phyloP scores from a whole-genome alignment of 2,329 filamentous ascomycete genomes.

The Aureobasidium sp. region DNA sequence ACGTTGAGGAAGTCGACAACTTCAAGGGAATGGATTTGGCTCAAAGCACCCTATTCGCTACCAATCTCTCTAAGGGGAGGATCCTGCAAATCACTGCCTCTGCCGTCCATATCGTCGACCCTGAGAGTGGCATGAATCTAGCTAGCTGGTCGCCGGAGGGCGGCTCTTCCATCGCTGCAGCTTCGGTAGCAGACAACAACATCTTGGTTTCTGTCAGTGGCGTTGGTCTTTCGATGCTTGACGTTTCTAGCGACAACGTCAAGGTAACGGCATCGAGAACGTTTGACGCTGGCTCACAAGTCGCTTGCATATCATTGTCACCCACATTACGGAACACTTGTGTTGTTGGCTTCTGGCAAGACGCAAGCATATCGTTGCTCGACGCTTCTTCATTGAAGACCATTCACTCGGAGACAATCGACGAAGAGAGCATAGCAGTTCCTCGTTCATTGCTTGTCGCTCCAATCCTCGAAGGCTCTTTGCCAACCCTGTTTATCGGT shows the following conservation, averaged over 20 bases:
- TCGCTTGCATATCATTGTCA: constrained; percentile 76
- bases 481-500: constrained; percentile 74
- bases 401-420: constrained; percentile 52
- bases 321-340: constrained; percentile 55
- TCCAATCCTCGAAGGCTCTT: constrained; percentile 58
- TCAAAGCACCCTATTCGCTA: constrained; percentile 62
- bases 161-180: constrained; percentile 60
- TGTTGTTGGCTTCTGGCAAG: constrained; percentile 80
- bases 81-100: constrained; percentile 69
- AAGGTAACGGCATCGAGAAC: constrained; percentile 50
- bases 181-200: constrained; percentile 62
- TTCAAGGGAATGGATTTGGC: constrained; percentile 64
- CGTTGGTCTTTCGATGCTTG: constrained; percentile 60
- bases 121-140: constrained; percentile 43
- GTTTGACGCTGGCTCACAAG: constrained; percentile 60
- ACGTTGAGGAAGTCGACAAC: constrained; percentile 76
- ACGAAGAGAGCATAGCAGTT: constrained; percentile 62
- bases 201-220: constrained; percentile 70
- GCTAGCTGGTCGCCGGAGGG: constrained; percentile 50
- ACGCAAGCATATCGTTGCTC: constrained; percentile 69
- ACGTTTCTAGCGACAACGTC: constrained; percentile 49
- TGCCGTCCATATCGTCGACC: constrained; percentile 54
- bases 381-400: constrained; percentile 58
- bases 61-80: constrained; percentile 52
- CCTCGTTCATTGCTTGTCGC: constrained; percentile 75